Base-by-base conservation (phyloP, 1,139 yeast species). In the Kodamaea derodonti region DNA sequence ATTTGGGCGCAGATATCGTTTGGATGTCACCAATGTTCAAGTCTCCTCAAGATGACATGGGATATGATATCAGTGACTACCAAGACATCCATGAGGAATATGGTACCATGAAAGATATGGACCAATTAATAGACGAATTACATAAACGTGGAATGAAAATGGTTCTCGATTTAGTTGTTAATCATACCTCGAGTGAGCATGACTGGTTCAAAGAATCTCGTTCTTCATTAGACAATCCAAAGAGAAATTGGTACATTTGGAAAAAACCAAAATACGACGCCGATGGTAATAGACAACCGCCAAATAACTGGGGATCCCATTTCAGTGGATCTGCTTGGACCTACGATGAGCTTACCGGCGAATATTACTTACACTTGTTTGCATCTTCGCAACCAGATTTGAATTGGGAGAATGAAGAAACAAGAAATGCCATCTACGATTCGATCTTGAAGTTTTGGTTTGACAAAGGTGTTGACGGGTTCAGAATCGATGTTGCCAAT, bases 171-270 rank as follows among this genome's bases (percentile, higher is more conserved):
- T 62, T 77, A 52, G 83, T 77, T 16, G 64, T 77, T 44, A 77
- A 77, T 56, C 83, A 77, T 48, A 72, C 80, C 22, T 75, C 81
- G 2, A 55, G 64, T 33, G 70, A 74, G 46, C 82, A 77, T 47
- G 62, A 52, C 24, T 77, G 82, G 82, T 77, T 76, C 55, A 60
- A 72, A 51, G 80, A 76, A 49, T 70, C 79, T 3, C 58, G 75
- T 40, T 61, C 73, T n/a, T 69, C 77, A 8, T 65, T 61, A 47
- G 57, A 61, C 32, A 75, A 69, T 50, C 72, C 79, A 14, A 76
- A 77, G 57, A 62, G 82, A 49, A 78, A 77, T 52, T 77, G 82
- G 82, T 77, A 75, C 55, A 64, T 74, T 46, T 76, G 81, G 82
- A 66, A 62, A 40, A 66, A 69, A 27, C 68, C 79, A 16, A 61